Evolutionary conservation across 805 yeast species (phyloP).

Genomic region (Sugiyamaella smithiae): DNA sequence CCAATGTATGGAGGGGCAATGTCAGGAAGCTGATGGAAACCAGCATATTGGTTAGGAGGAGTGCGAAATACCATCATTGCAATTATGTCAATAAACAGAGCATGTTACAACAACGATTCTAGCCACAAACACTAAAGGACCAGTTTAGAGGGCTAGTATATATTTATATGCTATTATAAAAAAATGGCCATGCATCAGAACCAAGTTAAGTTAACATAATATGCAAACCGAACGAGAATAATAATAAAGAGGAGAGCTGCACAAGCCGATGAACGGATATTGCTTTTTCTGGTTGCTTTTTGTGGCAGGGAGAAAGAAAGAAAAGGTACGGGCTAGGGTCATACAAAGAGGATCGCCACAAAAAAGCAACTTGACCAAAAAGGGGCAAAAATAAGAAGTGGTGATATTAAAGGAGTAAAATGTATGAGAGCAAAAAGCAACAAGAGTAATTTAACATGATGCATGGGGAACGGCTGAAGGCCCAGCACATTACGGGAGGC

Average conservation of each 20-base stretch:
- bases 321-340: background rate
- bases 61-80: background rate
- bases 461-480: background rate
- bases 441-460: conserved; percentile 2
- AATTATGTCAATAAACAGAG: too few species aligned
- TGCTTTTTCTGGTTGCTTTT: conserved; percentile 1
- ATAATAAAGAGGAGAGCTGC: conserved; percentile 3
- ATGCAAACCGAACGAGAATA: conserved; percentile 6
- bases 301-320: background rate
- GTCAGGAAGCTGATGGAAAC: background rate
- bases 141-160: background rate
- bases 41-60: background rate
- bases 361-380: background rate
- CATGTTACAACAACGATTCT: too few species aligned
- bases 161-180: conserved; percentile 2
- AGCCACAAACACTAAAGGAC: background rate
- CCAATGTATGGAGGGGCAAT: too few species aligned
- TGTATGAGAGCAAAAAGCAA: conserved; percentile 1
- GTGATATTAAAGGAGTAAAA: conserved; percentile 1
- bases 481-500: too few species aligned
- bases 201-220: conserved; percentile 7
- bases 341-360: background rate
- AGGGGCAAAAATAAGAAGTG: conserved; percentile 3
- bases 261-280: conserved; percentile 1
- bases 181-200: conserved; percentile 5